Evolutionary conservation across 306 rosid species (phyloP), one percentile per base, ranked within the genome.

Genomic region (Trifolium fragiferum): DNA sequence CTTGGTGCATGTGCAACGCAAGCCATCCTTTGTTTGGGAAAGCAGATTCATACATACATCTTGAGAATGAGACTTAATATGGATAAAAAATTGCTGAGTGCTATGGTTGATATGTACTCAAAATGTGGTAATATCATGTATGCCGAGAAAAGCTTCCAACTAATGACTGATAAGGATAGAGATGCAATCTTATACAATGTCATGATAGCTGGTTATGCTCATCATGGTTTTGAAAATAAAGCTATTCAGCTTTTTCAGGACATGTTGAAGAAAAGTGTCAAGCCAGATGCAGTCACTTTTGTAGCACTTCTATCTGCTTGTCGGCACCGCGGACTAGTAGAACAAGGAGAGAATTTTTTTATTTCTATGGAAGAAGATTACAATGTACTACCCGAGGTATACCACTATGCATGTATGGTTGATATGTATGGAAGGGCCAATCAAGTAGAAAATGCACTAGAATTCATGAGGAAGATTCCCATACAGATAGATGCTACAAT

Each of bases 341-440:
- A 85, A 76, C 65, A 68, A 55, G 97, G 96, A 25, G 97, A 92
- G 76, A 60, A 75, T 6, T 21, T 86, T 43, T 92, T 92, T 40
- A n/a, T 64, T 60, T 89, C 89, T 13, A 92, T 92, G 93, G 61
- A 76, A 82, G 72, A 46, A 68, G 86, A 86, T 57, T 82, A 88
- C 75, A 81, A 82, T 25, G 51, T 88, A 27, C 44, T 78, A 40
- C 93, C 93, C 1, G 92, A 90, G 72, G 67, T 69, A 57, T 82
- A 92, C 68, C 93, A 92, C 80, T 89, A 86, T 73, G 92, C 96
- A 33, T 92, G 97, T 77, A 86, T 92, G 91, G 84, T 92, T 72
- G 97, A 92, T 81, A 79, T 92, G 84, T 92, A 92, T 67, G 97
- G 96, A 65, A 87, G 88, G 88, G 88, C 83, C 77, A 82, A 86